These are phyloP conservation scores for Lactifluus pinguis DNA, from an alignment of 768 basidiomycete genomes.

Conservation along the genomic window DNA sequence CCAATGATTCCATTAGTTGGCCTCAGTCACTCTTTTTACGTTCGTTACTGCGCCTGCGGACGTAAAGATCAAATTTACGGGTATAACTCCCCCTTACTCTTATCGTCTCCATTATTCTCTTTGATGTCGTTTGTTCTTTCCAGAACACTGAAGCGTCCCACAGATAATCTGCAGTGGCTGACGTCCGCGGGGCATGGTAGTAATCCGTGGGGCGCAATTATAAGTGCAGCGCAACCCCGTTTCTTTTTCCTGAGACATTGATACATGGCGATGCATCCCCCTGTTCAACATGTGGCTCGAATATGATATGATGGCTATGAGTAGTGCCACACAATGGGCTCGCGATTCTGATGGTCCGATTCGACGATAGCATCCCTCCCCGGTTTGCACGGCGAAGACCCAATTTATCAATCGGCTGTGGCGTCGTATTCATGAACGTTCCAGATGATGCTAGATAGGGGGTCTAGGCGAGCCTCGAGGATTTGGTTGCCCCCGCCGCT, in stretches of 20 bases:
- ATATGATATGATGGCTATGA: background rate
- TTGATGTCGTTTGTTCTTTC: background rate
- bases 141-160: background rate
- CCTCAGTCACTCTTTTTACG: constrained; percentile 22
- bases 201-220: background rate
- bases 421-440: background rate
- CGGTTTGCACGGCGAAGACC: background rate
- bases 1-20: background rate
- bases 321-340: background rate
- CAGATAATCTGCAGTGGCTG: background rate
- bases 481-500: background rate
- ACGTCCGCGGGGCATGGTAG: background rate
- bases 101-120: constrained; percentile 6
- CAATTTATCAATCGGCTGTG: constrained; percentile 2
- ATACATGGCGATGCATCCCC: background rate
- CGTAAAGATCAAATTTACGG: constrained; percentile 1
- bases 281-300: background rate
- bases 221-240: background rate
- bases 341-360: background rate
- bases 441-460: background rate
- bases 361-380: background rate
- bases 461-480: background rate
- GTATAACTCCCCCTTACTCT: background rate
- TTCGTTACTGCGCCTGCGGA: constrained; percentile 16
- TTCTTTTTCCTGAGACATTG: background rate